Base-by-base conservation (phyloP, 805 yeast species). In the Kregervanrija fluxuum region DNA sequence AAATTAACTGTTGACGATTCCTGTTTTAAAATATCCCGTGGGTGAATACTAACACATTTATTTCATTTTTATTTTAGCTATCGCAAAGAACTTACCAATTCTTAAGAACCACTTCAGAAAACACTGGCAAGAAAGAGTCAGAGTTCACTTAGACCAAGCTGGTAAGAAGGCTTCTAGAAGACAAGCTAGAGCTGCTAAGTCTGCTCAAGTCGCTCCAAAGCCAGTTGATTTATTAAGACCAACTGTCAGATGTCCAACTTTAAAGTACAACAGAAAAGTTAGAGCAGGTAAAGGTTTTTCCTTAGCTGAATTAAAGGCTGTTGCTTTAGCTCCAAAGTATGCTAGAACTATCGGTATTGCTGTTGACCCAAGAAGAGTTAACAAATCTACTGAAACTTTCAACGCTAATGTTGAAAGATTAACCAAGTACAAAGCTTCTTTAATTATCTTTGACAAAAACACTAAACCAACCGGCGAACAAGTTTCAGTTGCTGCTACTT, bases 61-160 rank as follows among this genome's bases (percentile, higher is more conserved):
- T 8, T n/a, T n/a, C 35, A 38, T 32, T 32, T 35, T 34, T 36
- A 40, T 17, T 57, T 69, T 74, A 90, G 99, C 98, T 76, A 89
- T 93, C 82, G 76, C 93, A 66, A 91, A 93, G 90, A 91, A 91
- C 80, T 82, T 89, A 80, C 96, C 98, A 81, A 79, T 91, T 79
- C 85, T 87, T 82, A 88, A 87, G 85, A 91, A 91, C 85, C 99
- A 93, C 82, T 91, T 91, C 95, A 85, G 97, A 82, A 91, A 91
- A 87, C 91, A 91, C 95, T 93, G 99, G 99, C 98, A 93, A 80
- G 95, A 88, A 77, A 87, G 98, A 71, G 99, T 93, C 82, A 87
- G 80, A 74, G 96, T 88, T 67, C 99, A 95, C 89, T 85, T 93
- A 71, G 97, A 93, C 91, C 99, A 93, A 82, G 96, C 99, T 69